Evolutionary conservation across 1,139 yeast genomes (phyloP), one percentile per base, ranked within the genome.

Genomic region (Saccharomyces pastorianus): DNA sequence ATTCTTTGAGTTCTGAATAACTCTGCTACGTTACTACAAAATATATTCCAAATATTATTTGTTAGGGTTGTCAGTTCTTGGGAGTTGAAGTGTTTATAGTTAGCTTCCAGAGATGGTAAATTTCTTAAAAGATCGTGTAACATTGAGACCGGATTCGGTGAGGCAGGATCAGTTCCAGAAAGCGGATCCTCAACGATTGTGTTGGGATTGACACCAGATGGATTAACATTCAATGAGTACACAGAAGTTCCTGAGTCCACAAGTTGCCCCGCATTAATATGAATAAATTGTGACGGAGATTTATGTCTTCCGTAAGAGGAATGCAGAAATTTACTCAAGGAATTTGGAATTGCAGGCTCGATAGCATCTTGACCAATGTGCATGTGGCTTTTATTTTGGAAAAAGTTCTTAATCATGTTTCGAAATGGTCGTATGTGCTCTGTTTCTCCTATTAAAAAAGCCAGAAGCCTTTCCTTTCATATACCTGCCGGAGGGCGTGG

Each of bases 11-110:
- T 64, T 49, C 64, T 67, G 51, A 68, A 69, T 20, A 69, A 52
- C 41, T 67, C 68, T 13, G 66, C 56, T 1, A 62, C 60, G 0
- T 65, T 59, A 48, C 63, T 62, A 53, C 71, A 65, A 51, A 61
- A 64, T 1, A 67, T 65, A 4, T 67, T 65, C 71, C 71, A 68
- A 6, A 67, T 61, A 46, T 69, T 69, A 8, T 66, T 65, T 29
- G 67, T 60, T 17, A 69, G 53, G 1, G 67, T 63, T n/a, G 63
- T 62, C 32, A 68, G 57, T 48, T 68, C 71, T 47, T 64, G 69
- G 1, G 59, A 47, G 11, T 61, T 64, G 46, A 69, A 67, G 20
- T 58, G 58, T 41, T 59, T 65, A 51, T 66, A 69, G 44, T 67
- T 69, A 1, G 65, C 63, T 49, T 65, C 70, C 9, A 69, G 53